Percentiles rank a stretch among this genome's conserved stretches.
Evolutionary conservation across 139 green algal genomes (phyloP).

Genomic region (Closterium sp.): DNA sequence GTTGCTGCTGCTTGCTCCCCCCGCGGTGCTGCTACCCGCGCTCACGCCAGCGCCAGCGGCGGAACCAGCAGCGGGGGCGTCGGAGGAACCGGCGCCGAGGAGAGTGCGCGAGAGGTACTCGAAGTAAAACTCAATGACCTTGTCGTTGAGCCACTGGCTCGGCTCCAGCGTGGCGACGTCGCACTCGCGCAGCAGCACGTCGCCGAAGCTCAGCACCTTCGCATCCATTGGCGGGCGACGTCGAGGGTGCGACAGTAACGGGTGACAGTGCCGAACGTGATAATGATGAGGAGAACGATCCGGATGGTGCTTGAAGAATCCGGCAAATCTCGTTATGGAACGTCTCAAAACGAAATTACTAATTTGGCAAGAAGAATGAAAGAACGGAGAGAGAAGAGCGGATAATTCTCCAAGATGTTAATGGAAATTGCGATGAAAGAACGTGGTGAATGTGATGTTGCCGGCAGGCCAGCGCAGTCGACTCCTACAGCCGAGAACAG

Average conservation of each 20-base stretch:
- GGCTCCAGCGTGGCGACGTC: constrained; percentile 14
- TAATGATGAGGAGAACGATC: no score
- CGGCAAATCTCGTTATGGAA: no score
- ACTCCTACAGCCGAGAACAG: no score
- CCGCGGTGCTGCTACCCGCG: neutral
- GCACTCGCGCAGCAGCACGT: constrained; percentile 8
- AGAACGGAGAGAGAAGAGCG: no score
- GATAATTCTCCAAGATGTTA: no score
- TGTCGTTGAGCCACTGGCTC: constrained; percentile 32
- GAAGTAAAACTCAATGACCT: constrained; percentile 40
- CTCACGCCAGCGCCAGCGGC: neutral
- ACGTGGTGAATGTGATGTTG: no score
- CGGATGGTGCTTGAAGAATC: no score
- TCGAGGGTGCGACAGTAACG: neutral
- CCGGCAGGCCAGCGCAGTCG: no score
- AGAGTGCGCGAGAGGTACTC: constrained; percentile 27
- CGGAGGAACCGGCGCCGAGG: neutral
- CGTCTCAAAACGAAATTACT: no score
- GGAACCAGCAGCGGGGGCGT: neutral
- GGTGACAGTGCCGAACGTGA: no score
- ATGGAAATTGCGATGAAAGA: no score
- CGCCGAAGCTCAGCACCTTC: constrained; percentile 38
- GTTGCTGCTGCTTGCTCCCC: neutral
- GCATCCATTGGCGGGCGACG: neutral
- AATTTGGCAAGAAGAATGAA: no score